Evolutionary conservation across 108 stramenopile species (phyloP), one percentile per base, ranked within the genome.

Genomic region (Thalassiosira profunda): DNA sequence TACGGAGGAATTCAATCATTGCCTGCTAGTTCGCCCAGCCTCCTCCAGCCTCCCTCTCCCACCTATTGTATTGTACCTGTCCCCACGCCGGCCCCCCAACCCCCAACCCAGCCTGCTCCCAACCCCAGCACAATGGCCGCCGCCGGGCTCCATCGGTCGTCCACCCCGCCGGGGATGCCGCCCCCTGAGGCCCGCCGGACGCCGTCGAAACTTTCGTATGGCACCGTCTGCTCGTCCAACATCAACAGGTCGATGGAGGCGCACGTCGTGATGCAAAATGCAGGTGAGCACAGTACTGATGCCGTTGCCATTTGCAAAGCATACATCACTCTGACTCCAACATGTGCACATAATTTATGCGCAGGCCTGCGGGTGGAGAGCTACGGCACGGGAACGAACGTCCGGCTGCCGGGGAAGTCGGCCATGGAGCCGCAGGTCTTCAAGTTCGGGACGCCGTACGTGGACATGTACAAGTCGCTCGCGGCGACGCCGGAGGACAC

Each of bases 221-320:
- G 93, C 18, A 88, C 88, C 2, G 95, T 96, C 14, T 96, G 95
- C 79, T 93, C 92, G 14, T 87, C 85, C 30, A 96, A 96, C 67
- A 96, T 96, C 77, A 96, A 96, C 71, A 88, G 95, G 73, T 93
- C 92, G 34, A 96, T 96, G 95, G 95, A 96, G 59, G 91, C 95
- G 7, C 95, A 96, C 69, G 76, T 93, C 33, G 86, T 92, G 30
- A 61, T 96, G 35, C 84, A 86, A 15, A 93, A 96, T 77, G 92
- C 92, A 42, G 90, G 92, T 88, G 64, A 47, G 85, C 24, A 24
- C 2, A 17, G 1, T 12, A 47, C 15, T 29, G 9, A 37, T 59
- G 15, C 6, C 28, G 25, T 58, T 35, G 7, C 1, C 1, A 6
- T 4, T 15, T 17, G 57, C 10, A 55, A 56, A 0, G 42, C 12